Conservation (phyloP, 2,329 filamentous ascomycete genomes). For the Monascus ruber region DNA sequence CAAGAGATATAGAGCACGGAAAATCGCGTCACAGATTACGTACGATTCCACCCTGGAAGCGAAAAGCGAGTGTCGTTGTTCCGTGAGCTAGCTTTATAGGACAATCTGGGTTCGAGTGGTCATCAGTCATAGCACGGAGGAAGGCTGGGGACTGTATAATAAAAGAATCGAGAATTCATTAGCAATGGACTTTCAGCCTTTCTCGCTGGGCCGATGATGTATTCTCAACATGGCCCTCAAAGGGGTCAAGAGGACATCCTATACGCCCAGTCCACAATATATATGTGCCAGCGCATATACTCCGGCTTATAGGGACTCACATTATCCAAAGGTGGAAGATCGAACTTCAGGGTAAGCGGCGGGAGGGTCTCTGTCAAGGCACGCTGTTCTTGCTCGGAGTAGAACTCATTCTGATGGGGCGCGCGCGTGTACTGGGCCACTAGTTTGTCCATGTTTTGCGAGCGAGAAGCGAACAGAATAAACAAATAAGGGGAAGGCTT, state of each 20-base stretch:
- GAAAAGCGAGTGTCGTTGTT: conserved; percentile 93
- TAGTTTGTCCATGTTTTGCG: conserved; percentile 66
- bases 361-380: conserved; percentile 61
- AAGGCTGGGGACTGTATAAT: conserved; percentile 66
- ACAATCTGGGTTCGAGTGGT: conserved; percentile 90
- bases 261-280: no score
- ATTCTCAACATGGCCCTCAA: no score
- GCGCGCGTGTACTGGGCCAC: conserved; percentile 84
- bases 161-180: not conserved
- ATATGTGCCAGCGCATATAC: no score
- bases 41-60: conserved; percentile 88
- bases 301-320: conserved; percentile 40
- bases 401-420: conserved; percentile 60
- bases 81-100: conserved; percentile 99
- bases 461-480: not conserved
- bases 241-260: no score
- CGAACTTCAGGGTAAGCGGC: conserved; percentile 81
- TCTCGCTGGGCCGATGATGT: no score
- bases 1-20: not conserved
- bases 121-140: conserved; percentile 94
- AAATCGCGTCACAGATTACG: conserved; percentile 5
- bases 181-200: no score
- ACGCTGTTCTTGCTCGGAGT: conserved; percentile 60
- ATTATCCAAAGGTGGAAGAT: conserved; percentile 83
- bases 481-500: not conserved